phyloP scores from a whole-genome alignment of 2,329 filamentous ascomycete species.

The Monosporascus sp. region DNA sequence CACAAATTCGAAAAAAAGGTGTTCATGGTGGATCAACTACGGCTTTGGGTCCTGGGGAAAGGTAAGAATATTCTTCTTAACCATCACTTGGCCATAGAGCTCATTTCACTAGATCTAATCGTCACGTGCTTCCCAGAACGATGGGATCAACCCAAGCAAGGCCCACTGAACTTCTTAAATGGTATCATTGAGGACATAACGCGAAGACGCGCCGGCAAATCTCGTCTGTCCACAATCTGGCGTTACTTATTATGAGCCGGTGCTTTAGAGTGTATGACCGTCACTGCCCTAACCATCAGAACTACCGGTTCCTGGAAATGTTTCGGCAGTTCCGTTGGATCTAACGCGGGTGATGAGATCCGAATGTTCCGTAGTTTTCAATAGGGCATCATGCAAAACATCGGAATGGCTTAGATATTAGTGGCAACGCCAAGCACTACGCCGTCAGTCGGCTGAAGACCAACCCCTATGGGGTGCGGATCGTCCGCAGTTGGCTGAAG shows the following conservation, averaged over 20 bases:
- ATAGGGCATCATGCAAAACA: constrained; percentile 50
- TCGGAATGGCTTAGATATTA: constrained; percentile 43
- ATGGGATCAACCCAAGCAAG: constrained; percentile 55
- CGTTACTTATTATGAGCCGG: constrained; percentile 53
- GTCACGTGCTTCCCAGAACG: constrained; percentile 54
- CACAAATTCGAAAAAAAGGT: neutral
- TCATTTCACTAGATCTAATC: constrained; percentile 40
- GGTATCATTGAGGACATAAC: constrained; percentile 61
- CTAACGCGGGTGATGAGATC: constrained; percentile 46
- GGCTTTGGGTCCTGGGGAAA: neutral
- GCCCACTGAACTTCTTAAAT: constrained; percentile 58
- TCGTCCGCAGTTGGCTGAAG: constrained; percentile 1
- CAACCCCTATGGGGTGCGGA: constrained; percentile 1
- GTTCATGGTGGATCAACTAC: constrained; percentile 4
- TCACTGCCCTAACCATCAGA: constrained; percentile 50
- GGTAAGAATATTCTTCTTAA: neutral
- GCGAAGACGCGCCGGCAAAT: constrained; percentile 56
- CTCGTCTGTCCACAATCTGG: constrained; percentile 55
- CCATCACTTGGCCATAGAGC: no score
- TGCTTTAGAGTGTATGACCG: constrained; percentile 57
- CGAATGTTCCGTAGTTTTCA: constrained; percentile 55
- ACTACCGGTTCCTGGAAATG: constrained; percentile 62
- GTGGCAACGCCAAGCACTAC: constrained; percentile 8
- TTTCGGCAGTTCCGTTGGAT: constrained; percentile 60
- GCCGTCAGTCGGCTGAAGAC: no score